Evolutionary conservation across 1,284 basidiomycete genomes (phyloP), one percentile per base, ranked within the genome.

Genomic region (Pseudozyma sp.): DNA sequence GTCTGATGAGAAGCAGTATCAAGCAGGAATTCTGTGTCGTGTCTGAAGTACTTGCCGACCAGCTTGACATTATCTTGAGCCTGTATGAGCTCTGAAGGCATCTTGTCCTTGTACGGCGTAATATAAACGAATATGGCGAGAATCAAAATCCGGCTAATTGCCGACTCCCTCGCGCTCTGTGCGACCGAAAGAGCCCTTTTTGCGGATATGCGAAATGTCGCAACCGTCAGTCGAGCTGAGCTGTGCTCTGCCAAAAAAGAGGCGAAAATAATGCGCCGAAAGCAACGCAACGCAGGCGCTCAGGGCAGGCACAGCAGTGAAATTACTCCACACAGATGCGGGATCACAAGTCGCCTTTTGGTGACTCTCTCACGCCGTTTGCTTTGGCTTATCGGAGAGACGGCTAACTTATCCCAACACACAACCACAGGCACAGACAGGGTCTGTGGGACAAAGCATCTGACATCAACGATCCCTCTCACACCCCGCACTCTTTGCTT

Each of bases 171-270:
- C 25, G 25, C 39, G 11, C 16, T 12, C 16, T 13, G 12, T 40
- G 39, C 16, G 16, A n/a, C n/a, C n/a, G n/a, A n/a, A n/a, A n/a
- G n/a, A 18, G 19, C 38, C 21, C 9, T 51, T 21, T 44, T n/a
- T n/a, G 7, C 14, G n/a, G 42, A 42, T 21, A 40, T 59, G 56
- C 57, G 63, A 66, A 52, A 59, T 66, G 57, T 45, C 63, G 63
- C 54, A 57, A 57, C 34, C 10, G 35, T n/a, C 25, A 31, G 25
- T 31, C 25, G 25, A 31, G 25, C 25, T 31, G 25, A 3, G 25
- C 25, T 31, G 25, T 31, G 25, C 25, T 31, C 2, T 40, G 39
- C 39, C 39, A 48, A 3, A 16, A 3, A 12, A 48, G 19, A 35
- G 16, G n/a, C n/a, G n/a, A n/a, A n/a, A 31, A 31, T 3, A 31